Evolutionary conservation across 371 early-diverging fungal genomes (phyloP).

Genomic region (Lichtheimia corymbifera): DNA sequence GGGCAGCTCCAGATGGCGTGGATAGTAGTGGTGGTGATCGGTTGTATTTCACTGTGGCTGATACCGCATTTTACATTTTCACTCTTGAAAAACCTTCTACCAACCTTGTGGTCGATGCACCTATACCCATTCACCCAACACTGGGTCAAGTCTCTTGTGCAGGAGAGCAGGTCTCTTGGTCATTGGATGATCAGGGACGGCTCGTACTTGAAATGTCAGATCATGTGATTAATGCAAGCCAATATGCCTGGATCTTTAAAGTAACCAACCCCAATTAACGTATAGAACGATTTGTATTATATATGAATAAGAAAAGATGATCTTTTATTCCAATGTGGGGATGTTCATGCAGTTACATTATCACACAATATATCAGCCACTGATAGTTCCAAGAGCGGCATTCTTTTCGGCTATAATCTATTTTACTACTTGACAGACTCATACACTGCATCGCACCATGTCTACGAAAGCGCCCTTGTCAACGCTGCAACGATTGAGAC

Average conservation of each 20-base stretch:
- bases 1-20: conserved; percentile 6
- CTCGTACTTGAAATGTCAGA: background rate
- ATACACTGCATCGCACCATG: background rate
- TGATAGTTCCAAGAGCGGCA: too few species aligned
- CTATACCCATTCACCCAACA: background rate
- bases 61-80: conserved; percentile 6
- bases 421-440: too few species aligned
- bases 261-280: background rate
- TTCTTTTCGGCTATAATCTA: too few species aligned
- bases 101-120: background rate
- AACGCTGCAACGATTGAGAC: conserved; percentile 21
- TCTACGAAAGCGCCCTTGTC: background rate
- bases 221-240: background rate
- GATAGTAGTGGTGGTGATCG: background rate
- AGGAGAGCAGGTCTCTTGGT: background rate
- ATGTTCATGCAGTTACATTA: too few species aligned
- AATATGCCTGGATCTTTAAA: conserved; percentile 7
- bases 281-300: too few species aligned
- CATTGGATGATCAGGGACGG: background rate
- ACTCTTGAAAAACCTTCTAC: background rate
- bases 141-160: background rate
- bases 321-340: too few species aligned
- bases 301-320: too few species aligned
- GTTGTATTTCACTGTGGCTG: conserved; percentile 3
- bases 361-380: too few species aligned